A percentile compares a stretch with the other conserved stretches of the same genome.
These are phyloP conservation scores for Penicillium aurantiogriseum DNA, from an alignment of 2,329 filamentous ascomycete species.

Conservation along the genomic window DNA sequence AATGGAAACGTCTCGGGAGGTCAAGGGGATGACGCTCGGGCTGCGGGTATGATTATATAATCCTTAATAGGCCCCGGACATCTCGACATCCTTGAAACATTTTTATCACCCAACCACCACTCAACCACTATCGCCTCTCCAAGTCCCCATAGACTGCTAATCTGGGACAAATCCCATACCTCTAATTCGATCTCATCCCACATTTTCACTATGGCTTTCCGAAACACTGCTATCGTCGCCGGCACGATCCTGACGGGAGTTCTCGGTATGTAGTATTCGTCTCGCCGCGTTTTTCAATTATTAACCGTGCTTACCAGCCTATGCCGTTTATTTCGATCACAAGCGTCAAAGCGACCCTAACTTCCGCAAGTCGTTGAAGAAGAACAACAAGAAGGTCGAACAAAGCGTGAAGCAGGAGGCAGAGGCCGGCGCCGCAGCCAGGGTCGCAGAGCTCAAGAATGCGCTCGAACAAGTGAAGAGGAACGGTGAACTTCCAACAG, in stretches of 20 bases:
- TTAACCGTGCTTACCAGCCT: slow-evolving; percentile 44
- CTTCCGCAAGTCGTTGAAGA: slow-evolving; percentile 59
- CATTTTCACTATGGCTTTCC: slow-evolving; percentile 6
- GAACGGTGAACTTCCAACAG: slow-evolving; percentile 78
- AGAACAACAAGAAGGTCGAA: slow-evolving; percentile 49
- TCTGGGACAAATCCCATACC: neutral
- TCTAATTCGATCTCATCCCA: neutral
- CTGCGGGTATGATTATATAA: slow-evolving; percentile 4
- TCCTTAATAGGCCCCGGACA: neutral
- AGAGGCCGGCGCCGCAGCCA: slow-evolving; percentile 46
- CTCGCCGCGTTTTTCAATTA: slow-evolving; percentile 10
- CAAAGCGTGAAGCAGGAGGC: slow-evolving; percentile 49
- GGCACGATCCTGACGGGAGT: slow-evolving; percentile 59
- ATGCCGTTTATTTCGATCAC: slow-evolving; percentile 67
- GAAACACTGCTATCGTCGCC: slow-evolving; percentile 55
- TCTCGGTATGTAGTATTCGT: slow-evolving; percentile 44
- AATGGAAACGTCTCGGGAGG: slow-evolving; percentile 2
- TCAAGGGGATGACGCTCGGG: slow-evolving; percentile 10
- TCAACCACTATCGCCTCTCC: slow-evolving; percentile 1
- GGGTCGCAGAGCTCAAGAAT: slow-evolving; percentile 66
- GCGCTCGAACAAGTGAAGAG: slow-evolving; percentile 79
- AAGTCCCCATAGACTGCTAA: neutral
- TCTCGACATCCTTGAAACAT: slow-evolving; percentile 7
- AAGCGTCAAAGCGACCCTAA: slow-evolving; percentile 62
- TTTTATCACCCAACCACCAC: slow-evolving; percentile 6